These are phyloP conservation scores for Hypoxylon sp. DNA, from an alignment of 2,329 filamentous ascomycete species.

Conservation along the genomic window DNA sequence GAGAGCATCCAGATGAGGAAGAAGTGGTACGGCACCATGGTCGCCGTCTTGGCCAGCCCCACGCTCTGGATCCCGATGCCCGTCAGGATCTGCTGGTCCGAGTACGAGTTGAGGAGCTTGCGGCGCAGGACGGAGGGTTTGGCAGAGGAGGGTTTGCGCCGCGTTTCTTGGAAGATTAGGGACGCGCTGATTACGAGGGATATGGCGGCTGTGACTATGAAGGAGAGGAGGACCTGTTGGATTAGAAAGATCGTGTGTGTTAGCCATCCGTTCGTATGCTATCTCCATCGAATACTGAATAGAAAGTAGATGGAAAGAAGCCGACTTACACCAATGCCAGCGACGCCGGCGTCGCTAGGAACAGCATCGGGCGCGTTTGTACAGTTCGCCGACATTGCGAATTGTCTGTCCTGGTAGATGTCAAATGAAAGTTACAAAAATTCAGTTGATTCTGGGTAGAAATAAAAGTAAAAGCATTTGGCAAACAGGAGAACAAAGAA, in stretches of 20 bases:
- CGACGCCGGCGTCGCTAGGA: slow-evolving; percentile 65
- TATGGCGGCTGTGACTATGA: slow-evolving; percentile 74
- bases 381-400: slow-evolving; percentile 55
- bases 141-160: slow-evolving; percentile 50
- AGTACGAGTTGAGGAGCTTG: slow-evolving; percentile 75
- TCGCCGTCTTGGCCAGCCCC: slow-evolving; percentile 71
- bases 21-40: slow-evolving; percentile 77
- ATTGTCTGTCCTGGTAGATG: not conserved
- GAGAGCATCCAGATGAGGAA: slow-evolving; percentile 80
- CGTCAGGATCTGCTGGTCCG: slow-evolving; percentile 77
- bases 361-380: slow-evolving; percentile 57
- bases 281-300: not conserved
- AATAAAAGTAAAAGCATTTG: not conserved
- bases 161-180: slow-evolving; percentile 70
- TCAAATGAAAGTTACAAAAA: not conserved
- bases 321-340: slow-evolving; percentile 64
- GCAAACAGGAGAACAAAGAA: slow-evolving; percentile 14
- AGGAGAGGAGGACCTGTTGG: slow-evolving; percentile 72
- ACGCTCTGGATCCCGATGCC: slow-evolving; percentile 78
- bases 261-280: slow-evolving; percentile 1
- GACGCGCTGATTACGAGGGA: slow-evolving; percentile 68
- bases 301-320: not conserved
- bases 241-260: not conserved
- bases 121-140: slow-evolving; percentile 68
- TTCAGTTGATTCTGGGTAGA: not conserved